These are phyloP conservation scores for Eimeria necatrix DNA, from an alignment of 169 alveolate species.

Conservation along the genomic window DNA sequence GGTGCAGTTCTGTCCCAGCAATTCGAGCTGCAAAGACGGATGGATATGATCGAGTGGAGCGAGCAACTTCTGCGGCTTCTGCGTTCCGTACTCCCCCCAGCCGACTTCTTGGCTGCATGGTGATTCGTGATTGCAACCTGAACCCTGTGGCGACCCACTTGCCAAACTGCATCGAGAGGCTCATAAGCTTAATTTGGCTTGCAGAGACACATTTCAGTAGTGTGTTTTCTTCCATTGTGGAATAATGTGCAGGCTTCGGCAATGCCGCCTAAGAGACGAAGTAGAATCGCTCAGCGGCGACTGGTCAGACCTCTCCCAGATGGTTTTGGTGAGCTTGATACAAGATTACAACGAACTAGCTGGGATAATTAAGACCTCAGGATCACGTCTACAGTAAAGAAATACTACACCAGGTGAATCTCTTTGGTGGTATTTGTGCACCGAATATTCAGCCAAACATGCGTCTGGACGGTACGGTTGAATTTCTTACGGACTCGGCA, in stretches of 20 bases:
- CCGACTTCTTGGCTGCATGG: conserved; percentile 91
- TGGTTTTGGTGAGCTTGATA: conserved; percentile 26
- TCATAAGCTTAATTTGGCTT: no score
- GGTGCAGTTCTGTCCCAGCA: conserved; percentile 87
- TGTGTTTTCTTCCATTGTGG: neutral
- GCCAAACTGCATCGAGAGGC: no score
- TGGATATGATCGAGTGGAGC: conserved; percentile 88
- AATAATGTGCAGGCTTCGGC: conserved; percentile 51
- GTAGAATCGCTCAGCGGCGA: conserved; percentile 59
- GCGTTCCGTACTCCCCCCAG: conserved; percentile 90
- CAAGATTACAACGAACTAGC: neutral
- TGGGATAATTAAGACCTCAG: neutral
- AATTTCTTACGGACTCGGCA: conserved; percentile 69
- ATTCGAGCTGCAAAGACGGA: conserved; percentile 86
- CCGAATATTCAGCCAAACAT: conserved; percentile 62
- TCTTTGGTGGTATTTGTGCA: neutral
- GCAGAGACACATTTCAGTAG: no score
- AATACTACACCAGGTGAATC: neutral
- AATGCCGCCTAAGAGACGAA: conserved; percentile 74
- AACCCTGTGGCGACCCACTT: no score
- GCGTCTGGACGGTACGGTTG: conserved; percentile 77
- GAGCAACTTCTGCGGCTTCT: conserved; percentile 87
- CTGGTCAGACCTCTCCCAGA: conserved; percentile 18
- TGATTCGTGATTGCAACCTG: neutral
- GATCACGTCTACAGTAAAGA: no score